phyloP scores from a whole-genome alignment of 2,329 filamentous ascomycete genomes.

The Ascomycota sp. region DNA sequence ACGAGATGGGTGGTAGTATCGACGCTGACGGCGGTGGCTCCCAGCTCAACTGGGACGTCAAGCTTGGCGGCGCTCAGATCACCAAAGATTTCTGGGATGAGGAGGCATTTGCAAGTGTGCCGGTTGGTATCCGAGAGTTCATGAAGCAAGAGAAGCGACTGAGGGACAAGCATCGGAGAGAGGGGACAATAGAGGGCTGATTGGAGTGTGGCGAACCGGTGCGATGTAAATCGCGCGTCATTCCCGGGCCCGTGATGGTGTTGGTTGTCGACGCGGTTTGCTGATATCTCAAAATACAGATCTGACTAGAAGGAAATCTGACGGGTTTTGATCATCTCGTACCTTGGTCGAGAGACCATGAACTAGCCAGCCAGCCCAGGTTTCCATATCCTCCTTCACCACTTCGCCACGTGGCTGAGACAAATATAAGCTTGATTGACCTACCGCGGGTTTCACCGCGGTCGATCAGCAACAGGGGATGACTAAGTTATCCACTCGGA shows the following conservation, averaged over 20 bases:
- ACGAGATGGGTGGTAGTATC: constrained; percentile 29
- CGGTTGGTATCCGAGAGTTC: constrained; percentile 84
- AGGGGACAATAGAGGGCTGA: constrained; percentile 25
- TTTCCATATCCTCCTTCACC: too few relatives aligned
- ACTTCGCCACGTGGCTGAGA: too few relatives aligned
- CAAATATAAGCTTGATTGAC: too few relatives aligned
- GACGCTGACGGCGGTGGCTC: constrained; percentile 64
- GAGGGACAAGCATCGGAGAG: constrained; percentile 46
- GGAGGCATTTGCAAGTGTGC: constrained; percentile 56
- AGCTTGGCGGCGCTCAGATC: constrained; percentile 17
- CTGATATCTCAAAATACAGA: too few relatives aligned
- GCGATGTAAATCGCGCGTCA: not conserved
- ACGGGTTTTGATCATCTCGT: too few relatives aligned
- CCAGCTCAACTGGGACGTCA: constrained; percentile 37
- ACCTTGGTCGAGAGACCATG: too few relatives aligned
- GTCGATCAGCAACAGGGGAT: too few relatives aligned
- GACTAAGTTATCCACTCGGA: too few relatives aligned
- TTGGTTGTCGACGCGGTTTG: not conserved
- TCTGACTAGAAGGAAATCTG: too few relatives aligned
- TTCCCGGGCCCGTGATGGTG: not conserved
- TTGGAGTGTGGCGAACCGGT: not conserved
- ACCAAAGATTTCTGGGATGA: constrained; percentile 35
- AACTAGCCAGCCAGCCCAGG: too few relatives aligned
- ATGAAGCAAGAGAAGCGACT: constrained; percentile 91
- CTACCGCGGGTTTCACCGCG: too few relatives aligned